Base-by-base conservation (phyloP, 2,329 filamentous ascomycete genomes). In the Fulvia fulva region DNA sequence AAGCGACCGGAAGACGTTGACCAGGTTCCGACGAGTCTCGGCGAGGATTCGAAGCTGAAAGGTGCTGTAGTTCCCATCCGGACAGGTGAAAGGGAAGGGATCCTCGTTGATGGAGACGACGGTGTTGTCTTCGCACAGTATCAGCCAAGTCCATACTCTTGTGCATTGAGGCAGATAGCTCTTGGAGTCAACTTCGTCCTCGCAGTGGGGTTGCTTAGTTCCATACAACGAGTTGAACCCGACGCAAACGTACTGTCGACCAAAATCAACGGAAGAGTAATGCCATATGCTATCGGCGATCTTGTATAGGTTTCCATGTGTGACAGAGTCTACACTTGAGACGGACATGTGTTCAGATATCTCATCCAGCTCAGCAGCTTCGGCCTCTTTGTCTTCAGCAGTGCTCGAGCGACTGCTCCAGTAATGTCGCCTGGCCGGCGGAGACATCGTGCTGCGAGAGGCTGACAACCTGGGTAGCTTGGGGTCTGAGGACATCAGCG, bases 201-300 rank as follows among this genome's bases (percentile, higher is more conserved):
- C 26, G 22, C 21, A 21, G 3, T 44, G 21, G 12, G 50, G 30
- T 19, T 55, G 54, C 34, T 68, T 69, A 12, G 66, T 69, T 1
- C 68, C 69, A 61, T 82, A 83, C 60, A 83, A 79, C 73, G 78
- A 88, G 70, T 90, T 90, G 67, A 87, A 89, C 25, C 88, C 88
- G 44, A 90, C 76, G 65, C 87, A 90, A 1, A 89, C 77, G 85
- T 87, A 89, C 70, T 78, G 80, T 16, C 79, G 75, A 0, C 87
- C 88, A 70, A 87, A 83, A 66, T 91, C 88, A 14, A 89, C 82
- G 0, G 87, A 87, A 14, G 85, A 87, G 71, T 88, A 91, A 70
- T 90, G 88, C 78, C 87, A 87, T n/a, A 89, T 86, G 55, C 87
- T 82, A 61, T 88, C 81, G 5, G 87, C 82, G 44, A 90, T 79